A percentile compares a stretch with the other conserved stretches of the same genome.
These are phyloP conservation scores for Claviceps maximensis DNA, from an alignment of 2,329 filamentous ascomycete genomes.

Conservation along the genomic window DNA sequence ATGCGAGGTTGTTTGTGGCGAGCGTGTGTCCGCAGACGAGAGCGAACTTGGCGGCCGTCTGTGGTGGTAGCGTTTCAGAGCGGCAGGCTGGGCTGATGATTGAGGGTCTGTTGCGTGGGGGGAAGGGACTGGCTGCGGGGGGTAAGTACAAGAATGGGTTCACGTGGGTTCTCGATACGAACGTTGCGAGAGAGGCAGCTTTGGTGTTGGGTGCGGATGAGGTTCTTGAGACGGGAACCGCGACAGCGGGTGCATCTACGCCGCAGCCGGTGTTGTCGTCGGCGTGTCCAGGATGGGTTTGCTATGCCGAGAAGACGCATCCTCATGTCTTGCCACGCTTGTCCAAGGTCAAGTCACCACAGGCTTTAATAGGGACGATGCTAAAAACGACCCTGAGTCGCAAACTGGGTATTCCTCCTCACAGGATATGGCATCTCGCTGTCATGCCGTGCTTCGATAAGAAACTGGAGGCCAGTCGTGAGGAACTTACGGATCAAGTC, in stretches of 20 bases:
- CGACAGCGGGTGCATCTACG: constrained; percentile 9
- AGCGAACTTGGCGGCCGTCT: constrained; percentile 78
- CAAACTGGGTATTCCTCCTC: constrained; percentile 56
- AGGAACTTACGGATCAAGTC: constrained; percentile 71
- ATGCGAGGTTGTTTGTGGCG: constrained; percentile 74
- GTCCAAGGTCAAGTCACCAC: constrained; percentile 83
- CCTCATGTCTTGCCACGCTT: constrained; percentile 85
- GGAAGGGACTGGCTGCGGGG: constrained; percentile 52
- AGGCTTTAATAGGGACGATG: constrained; percentile 80
- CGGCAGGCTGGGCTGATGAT: constrained; percentile 70
- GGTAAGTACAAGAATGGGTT: constrained; percentile 67
- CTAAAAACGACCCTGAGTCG: constrained; percentile 75
- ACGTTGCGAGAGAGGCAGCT: constrained; percentile 66
- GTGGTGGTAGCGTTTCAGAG: constrained; percentile 57
- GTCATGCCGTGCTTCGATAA: constrained; percentile 99
- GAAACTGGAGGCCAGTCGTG: constrained; percentile 88
- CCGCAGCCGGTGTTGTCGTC: constrained; percentile 62
- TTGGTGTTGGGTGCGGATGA: constrained; percentile 71
- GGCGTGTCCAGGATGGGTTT: constrained; percentile 95
- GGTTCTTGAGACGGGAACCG: constrained; percentile 30
- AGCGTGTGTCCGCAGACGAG: constrained; percentile 86
- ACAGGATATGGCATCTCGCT: constrained; percentile 83
- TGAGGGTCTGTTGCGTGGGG: constrained; percentile 58
- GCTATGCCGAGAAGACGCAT: constrained; percentile 97
- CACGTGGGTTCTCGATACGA: constrained; percentile 83